phyloP scores from a whole-genome alignment of 768 basidiomycete genomes.

The Asterophora lycoperdoides region DNA sequence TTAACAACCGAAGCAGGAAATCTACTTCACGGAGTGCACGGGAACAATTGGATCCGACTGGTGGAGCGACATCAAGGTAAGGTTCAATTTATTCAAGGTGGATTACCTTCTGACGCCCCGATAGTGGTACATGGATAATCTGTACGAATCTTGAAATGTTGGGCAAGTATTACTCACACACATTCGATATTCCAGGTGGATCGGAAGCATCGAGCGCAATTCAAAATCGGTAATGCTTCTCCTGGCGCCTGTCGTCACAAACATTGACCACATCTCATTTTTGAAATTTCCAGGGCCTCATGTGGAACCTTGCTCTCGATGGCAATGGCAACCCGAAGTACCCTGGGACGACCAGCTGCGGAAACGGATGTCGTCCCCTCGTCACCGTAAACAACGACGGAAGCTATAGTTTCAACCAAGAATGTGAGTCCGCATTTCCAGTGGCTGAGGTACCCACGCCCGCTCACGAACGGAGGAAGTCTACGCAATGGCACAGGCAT shows the following conservation, averaged over 20 bases:
- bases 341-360: constrained; percentile 61
- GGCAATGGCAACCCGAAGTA: constrained; percentile 58
- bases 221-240: constrained; percentile 14
- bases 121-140: constrained; percentile 24
- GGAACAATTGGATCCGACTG: constrained; percentile 66
- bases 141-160: constrained; percentile 7
- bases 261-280: too few species aligned
- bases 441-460: neutral
- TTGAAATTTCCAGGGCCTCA: constrained; percentile 29
- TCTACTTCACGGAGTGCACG: constrained; percentile 59
- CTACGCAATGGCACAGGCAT: constrained; percentile 71
- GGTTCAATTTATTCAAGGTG: neutral
- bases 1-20: constrained; percentile 25
- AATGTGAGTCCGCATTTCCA: constrained; percentile 42
- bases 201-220: constrained; percentile 20
- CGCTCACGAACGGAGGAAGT: constrained; percentile 29
- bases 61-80: constrained; percentile 78
- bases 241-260: too few species aligned
- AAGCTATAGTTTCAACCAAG: constrained; percentile 64
- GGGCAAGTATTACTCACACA: neutral
- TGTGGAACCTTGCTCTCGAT: constrained; percentile 76
- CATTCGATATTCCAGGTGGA: constrained; percentile 13
- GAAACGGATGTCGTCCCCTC: constrained; percentile 61
- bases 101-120: neutral
- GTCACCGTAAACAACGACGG: constrained; percentile 64